Evolutionary conservation across 768 basidiomycete species (phyloP), one percentile per base, ranked within the genome.

Genomic region (Tricholoma flavovirens): DNA sequence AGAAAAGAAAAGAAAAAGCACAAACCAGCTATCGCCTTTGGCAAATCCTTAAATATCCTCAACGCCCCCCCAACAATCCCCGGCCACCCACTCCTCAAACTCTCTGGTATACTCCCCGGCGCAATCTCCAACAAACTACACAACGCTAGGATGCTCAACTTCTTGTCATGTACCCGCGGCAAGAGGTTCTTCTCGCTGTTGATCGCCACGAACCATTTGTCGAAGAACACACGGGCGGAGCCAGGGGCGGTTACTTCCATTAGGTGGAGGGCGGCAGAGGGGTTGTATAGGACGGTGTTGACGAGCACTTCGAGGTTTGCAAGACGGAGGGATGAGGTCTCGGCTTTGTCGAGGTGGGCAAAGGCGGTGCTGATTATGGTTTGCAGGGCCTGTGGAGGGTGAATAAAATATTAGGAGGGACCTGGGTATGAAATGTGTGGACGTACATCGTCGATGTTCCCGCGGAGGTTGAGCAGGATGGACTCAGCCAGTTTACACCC

Each of bases 101-200:
- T 68, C 40, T 77, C 77, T 2, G 88, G 90, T 33, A 90, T 77
- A 49, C 65, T 66, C 8, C 68, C 67, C 1, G 81, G 78, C 11
- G 83, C 75, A 69, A 91, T 73, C 70, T 93, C 90, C 65, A 96
- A 74, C 56, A 94, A 71, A 45, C 84, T 83, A 59, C 86, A 89
- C 55, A 95, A 68, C 9, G 92, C 83, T 56, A 90, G 67, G 55
- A 94, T 82, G 61, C 81, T 83, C 56, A 95, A 73, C 70, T 88
- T 92, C 80, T 93, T 93, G 72, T 95, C 92, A 66, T 96, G 92
- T 43, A 96, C 91, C 17, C 92, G 83, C 11, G 90, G 89, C 33
- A 93, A 78, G 49, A 77, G 79, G 22, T 68, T 74, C 46, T 49
- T 49, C 30, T 77, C 76, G 50, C 72, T 71, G 56, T 83, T 84